Conservation (phyloP, 257 asterid genomes). For the Osmanthus fragrans region DNA sequence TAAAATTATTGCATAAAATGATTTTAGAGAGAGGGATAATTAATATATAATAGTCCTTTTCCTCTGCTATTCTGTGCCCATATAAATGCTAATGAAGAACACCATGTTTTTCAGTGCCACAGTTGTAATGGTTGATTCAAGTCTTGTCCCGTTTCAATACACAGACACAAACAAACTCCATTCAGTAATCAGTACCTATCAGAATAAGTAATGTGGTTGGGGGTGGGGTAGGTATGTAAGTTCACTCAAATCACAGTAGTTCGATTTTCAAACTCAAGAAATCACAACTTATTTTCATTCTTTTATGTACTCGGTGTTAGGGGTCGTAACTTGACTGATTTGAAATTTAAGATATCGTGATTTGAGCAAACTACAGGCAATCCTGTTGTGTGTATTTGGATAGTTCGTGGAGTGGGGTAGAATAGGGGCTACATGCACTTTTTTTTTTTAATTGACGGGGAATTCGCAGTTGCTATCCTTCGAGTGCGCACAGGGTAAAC, state of each 20-base stretch:
- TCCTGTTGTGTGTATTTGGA: background rate
- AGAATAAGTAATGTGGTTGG: constrained; percentile 44
- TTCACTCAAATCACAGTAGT: background rate
- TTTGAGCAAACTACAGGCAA: background rate
- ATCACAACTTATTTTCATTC: no score
- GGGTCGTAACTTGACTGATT: background rate
- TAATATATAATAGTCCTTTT: constrained; percentile 39
- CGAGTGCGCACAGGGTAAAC: no score
- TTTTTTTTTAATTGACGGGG: no score
- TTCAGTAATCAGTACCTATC: constrained; percentile 31
- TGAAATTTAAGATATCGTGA: background rate
- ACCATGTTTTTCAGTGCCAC: constrained; percentile 98
- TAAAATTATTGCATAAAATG: constrained; percentile 31
- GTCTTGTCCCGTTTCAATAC: constrained; percentile 71
- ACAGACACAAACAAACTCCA: constrained; percentile 55
- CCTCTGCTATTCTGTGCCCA: constrained; percentile 38
- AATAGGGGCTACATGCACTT: no score
- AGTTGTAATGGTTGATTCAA: constrained; percentile 56
- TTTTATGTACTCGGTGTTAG: no score
- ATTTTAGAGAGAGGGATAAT: background rate
- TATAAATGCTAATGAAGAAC: constrained; percentile 55
- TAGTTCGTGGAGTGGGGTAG: background rate
- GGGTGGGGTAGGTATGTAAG: background rate
- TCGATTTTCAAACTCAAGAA: background rate
- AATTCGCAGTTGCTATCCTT: no score